A percentile compares a stretch with the other conserved stretches of the same genome.
Conservation (phyloP, 192 early-diverging fungal species). For the Mortierella antarctica region DNA sequence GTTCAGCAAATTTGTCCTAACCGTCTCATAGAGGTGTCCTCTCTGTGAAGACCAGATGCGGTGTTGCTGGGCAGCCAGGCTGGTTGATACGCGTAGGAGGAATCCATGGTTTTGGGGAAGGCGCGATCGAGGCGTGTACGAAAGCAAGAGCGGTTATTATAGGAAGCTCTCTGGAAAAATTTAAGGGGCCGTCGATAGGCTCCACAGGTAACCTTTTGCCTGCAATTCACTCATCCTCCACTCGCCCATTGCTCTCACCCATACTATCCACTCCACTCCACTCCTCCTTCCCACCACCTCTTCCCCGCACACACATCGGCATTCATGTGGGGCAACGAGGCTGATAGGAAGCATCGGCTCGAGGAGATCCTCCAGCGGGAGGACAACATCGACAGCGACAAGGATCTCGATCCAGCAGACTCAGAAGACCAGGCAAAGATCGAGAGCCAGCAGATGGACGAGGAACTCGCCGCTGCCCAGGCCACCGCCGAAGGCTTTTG, state of each 20-base stretch:
- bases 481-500: constrained; percentile 79
- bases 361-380: constrained; percentile 53
- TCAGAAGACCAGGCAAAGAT: background rate
- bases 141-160: too few relatives aligned
- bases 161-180: too few relatives aligned
- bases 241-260: background rate
- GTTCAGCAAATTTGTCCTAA: too few relatives aligned
- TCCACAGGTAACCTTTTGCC: too few relatives aligned
- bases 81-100: too few relatives aligned
- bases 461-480: constrained; percentile 45
- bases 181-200: too few relatives aligned
- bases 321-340: constrained; percentile 35
- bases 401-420: background rate
- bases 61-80: too few relatives aligned
- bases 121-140: too few relatives aligned
- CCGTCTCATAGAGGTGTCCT: too few relatives aligned
- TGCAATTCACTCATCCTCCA: too few relatives aligned
- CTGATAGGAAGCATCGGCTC: constrained; percentile 51
- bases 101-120: too few relatives aligned
- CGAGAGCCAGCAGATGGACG: constrained; percentile 34
- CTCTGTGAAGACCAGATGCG: too few relatives aligned
- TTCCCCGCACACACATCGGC: constrained; percentile 1
- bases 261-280: background rate
- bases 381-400: constrained; percentile 23
- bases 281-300: background rate